A percentile compares a stretch with the other conserved stretches of the same genome.
phyloP scores from a whole-genome alignment of 805 yeast genomes.

The Wickerhamomyces tratensis region DNA sequence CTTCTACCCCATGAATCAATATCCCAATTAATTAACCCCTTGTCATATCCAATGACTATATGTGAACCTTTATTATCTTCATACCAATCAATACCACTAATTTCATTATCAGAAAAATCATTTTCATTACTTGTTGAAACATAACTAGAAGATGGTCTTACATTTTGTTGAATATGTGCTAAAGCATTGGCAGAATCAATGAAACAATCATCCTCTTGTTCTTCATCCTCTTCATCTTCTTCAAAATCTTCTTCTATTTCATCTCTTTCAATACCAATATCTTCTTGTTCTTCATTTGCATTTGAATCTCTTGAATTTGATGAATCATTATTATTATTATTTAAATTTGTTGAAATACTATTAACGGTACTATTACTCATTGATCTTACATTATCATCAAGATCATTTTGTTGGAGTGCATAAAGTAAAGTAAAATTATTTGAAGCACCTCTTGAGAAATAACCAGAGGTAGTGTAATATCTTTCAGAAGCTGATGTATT shows the following conservation, averaged over 20 bases:
- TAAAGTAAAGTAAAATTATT: constrained; percentile 16
- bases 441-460: not conserved
- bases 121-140: constrained; percentile 6
- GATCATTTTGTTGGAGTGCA: constrained; percentile 1
- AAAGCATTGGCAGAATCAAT: not conserved
- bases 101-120: constrained; percentile 33
- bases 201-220: not conserved
- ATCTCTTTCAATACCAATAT: constrained; percentile 10
- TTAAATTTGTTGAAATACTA: no score
- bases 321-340: no score
- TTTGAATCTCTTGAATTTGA: no score
- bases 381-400: constrained; percentile 1
- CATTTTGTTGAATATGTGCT: not conserved
- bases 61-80: constrained; percentile 39
- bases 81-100: constrained; percentile 55
- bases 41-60: constrained; percentile 52
- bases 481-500: not conserved
- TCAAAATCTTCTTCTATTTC: constrained; percentile 12
- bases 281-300: no score
- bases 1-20: constrained; percentile 56
- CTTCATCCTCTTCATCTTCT: constrained; percentile 4
- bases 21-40: constrained; percentile 63
- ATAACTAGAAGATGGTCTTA: constrained; percentile 6
- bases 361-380: no score
- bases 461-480: no score